phyloP scores from a whole-genome alignment of 768 basidiomycete genomes.

The Boletus tomentosulus region DNA sequence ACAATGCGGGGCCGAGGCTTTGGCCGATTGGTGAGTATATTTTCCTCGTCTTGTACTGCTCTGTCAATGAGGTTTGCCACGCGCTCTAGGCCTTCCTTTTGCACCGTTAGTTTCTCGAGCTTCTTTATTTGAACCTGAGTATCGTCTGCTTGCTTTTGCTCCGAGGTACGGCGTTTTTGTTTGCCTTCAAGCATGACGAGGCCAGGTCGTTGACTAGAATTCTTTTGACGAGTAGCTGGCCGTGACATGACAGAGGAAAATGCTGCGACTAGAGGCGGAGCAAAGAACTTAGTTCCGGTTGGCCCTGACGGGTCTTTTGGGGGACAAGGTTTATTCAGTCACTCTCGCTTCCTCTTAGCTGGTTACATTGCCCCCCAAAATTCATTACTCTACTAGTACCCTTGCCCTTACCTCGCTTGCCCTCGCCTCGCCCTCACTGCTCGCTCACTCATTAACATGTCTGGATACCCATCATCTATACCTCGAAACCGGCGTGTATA shows the following conservation, averaged over 20 bases:
- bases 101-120: background rate
- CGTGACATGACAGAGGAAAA: background rate
- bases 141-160: too few species aligned
- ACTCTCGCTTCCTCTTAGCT: background rate
- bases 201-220: conserved; percentile 2
- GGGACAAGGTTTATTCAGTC: background rate
- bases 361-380: background rate
- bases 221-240: conserved; percentile 1
- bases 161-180: background rate
- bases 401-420: too few species aligned
- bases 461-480: background rate
- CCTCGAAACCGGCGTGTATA: background rate
- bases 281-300: background rate
- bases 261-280: background rate
- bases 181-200: background rate
- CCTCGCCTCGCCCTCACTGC: background rate
- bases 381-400: too few species aligned
- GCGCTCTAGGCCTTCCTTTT: background rate
- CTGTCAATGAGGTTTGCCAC: background rate
- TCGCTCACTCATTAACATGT: background rate
- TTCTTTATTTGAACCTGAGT: background rate
- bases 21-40: background rate
- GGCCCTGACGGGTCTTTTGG: background rate
- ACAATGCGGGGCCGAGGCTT: background rate
- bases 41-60: background rate